These are phyloP conservation scores for Peronosclerospora sorghi DNA, from an alignment of 352 stramenopile species.

Conservation along the genomic window DNA sequence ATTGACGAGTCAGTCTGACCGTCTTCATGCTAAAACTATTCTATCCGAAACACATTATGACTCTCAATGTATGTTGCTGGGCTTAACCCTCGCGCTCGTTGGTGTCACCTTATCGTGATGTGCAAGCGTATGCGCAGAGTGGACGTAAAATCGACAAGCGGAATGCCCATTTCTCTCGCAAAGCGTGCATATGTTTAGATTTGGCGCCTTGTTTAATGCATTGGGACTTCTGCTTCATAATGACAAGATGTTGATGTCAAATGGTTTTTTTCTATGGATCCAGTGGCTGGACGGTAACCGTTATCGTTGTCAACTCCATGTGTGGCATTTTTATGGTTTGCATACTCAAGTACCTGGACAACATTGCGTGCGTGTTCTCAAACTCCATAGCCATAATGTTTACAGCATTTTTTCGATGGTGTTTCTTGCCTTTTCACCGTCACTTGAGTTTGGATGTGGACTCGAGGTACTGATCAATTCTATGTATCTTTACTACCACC, in stretches of 20 bases:
- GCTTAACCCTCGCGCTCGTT: constrained; percentile 44
- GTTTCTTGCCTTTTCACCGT: constrained; percentile 75
- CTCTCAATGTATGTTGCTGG: constrained; percentile 22
- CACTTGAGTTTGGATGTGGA: constrained; percentile 72
- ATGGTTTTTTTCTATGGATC: constrained; percentile 70
- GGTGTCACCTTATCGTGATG: constrained; percentile 71
- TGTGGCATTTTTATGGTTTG: constrained; percentile 61
- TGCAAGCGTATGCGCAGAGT: too few species aligned
- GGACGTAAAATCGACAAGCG: constrained; percentile 63
- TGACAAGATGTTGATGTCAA: too few species aligned
- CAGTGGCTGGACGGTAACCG: constrained; percentile 56
- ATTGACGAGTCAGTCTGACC: constrained; percentile 74
- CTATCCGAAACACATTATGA: neutral
- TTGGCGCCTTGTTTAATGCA: constrained; percentile 67
- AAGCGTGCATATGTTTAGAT: constrained; percentile 66
- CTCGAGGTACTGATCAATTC: constrained; percentile 67
- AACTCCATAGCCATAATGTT: constrained; percentile 84
- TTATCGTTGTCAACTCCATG: constrained; percentile 66
- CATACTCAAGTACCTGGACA: constrained; percentile 84
- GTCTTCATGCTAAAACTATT: too few species aligned
- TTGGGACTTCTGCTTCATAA: constrained; percentile 34
- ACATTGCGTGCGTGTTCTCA: too few species aligned
- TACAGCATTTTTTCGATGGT: constrained; percentile 80
- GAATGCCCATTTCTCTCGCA: constrained; percentile 71
- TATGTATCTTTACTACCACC: constrained; percentile 83